Evolutionary conservation across 768 basidiomycete genomes (phyloP), one percentile per base, ranked within the genome.

Genomic region (Pleurotus giganteus): DNA sequence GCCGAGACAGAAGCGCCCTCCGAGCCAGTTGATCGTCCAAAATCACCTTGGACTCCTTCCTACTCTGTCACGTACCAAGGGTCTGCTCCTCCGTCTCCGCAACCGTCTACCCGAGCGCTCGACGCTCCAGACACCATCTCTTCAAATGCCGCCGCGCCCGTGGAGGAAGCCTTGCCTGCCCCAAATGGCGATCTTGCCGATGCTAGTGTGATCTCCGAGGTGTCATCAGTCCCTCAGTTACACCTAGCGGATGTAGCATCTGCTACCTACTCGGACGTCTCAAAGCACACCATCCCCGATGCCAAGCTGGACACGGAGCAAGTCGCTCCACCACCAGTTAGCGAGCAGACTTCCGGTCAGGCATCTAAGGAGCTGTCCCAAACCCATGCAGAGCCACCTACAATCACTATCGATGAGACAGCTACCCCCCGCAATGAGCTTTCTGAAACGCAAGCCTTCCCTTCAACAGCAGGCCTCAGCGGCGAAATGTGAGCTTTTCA

Each of bases 61-160:
- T 71, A 72, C 55, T 71, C 71, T 31, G 71, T 72, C 27, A 65
- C 64, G 41, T 61, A 54, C 23, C 71, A 72, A 59, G 72, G 72
- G 9, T 55, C 50, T 27, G 32, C 31, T 45, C 39, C 47, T 27
- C 37, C 52, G 6, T 53, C 52, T 6, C 52, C 37, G 21, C 42
- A 42, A 24, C 42, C 51, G 21, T 37, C 36, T 8, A 39, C 8
- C 32, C 15, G 34, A 52, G 50, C 23, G 37, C 31, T 24, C 24
- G 34, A 26, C 23, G 23, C 8, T 28, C 11, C 11, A 27, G 26
- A 27, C 17, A 47, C 24, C 9, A 26, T 23, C 29, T 8, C 11
- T 23, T 27, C 42, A 5, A 6, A 5, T n/a, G 6, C 23, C 42
- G n/a, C 24, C 21, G 6, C 11, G 9, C 45, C 29, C 23, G 17